Evolutionary conservation across 2,329 filamentous ascomycete species (phyloP).

Genomic region (Periconia digitata): DNA sequence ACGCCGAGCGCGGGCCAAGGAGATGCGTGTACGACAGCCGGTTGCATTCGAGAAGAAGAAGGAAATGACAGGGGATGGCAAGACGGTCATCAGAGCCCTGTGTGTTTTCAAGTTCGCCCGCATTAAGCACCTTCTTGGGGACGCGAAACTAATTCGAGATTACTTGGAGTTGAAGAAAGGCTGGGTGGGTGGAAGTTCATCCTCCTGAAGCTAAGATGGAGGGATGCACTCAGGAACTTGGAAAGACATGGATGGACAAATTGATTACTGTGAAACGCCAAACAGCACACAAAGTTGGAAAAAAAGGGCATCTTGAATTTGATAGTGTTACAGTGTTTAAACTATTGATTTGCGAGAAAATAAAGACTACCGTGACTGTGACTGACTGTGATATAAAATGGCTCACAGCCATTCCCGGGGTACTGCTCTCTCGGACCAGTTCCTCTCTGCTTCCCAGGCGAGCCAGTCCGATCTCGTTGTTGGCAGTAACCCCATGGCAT

Average conservation of each 20-base stretch:
- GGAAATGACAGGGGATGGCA: not conserved
- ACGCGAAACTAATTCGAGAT: not conserved
- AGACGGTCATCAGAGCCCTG: not conserved
- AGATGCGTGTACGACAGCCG: no score
- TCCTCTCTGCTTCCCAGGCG: conserved; percentile 82
- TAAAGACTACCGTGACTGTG: no score
- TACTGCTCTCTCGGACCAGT: conserved; percentile 40
- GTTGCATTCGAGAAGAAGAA: not conserved
- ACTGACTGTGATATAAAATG: not conserved
- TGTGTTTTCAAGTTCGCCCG: not conserved
- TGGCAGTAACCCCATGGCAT: conserved; percentile 93
- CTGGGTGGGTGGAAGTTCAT: no score
- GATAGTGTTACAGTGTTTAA: not conserved
- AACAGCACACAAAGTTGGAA: not conserved
- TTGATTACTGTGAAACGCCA: not conserved
- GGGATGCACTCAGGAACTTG: no score
- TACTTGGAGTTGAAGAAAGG: not conserved
- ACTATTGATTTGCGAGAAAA: no score
- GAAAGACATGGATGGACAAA: no score
- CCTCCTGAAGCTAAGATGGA: not conserved
- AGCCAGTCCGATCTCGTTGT: conserved; percentile 97
- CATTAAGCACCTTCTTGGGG: not conserved
- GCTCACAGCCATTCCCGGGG: conserved; percentile 38
- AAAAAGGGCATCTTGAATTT: not conserved
- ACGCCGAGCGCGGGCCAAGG: not conserved